Evolutionary conservation across 2,329 filamentous ascomycete species (phyloP).

Genomic region (Corynespora cassiicola): DNA sequence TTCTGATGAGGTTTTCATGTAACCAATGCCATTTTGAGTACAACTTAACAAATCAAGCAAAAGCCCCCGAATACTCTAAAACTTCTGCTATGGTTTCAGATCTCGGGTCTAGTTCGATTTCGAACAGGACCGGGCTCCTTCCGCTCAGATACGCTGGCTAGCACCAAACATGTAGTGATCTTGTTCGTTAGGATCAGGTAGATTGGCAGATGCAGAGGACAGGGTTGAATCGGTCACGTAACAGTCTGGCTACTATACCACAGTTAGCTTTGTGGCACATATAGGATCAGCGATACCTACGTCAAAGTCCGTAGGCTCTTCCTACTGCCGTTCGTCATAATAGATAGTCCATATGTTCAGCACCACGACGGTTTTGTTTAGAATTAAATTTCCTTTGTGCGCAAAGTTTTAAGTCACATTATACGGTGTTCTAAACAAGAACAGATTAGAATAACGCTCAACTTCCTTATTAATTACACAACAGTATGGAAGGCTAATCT

Average conservation of each 20-base stretch:
- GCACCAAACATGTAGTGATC: conserved; percentile 22
- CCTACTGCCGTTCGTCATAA: conserved; percentile 21
- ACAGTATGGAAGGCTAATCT: no score
- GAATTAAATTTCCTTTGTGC: conserved; percentile 39
- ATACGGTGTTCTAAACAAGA: conserved; percentile 10
- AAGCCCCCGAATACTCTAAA: no score
- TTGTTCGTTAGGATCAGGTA: conserved; percentile 12
- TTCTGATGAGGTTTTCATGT: no score
- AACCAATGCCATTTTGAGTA: no score
- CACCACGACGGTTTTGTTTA: conserved; percentile 48
- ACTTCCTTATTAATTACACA: no score
- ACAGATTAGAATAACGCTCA: conserved; percentile 6
- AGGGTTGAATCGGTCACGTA: conserved; percentile 9
- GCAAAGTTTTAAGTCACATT: conserved; percentile 8
- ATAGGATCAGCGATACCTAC: conserved; percentile 1
- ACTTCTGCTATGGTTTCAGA: conserved; percentile 24
- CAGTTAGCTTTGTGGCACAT: neutral
- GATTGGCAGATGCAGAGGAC: conserved; percentile 11
- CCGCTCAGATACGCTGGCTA: conserved; percentile 18
- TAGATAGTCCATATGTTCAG: conserved; percentile 49
- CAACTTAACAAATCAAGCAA: no score
- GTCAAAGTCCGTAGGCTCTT: conserved; percentile 19
- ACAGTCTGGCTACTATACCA: conserved; percentile 8
- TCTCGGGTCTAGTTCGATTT: conserved; percentile 9
- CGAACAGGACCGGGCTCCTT: conserved; percentile 17